Base-by-base conservation (phyloP, 2,329 filamentous ascomycete species). In the Purpureocillium takamizusanense region DNA sequence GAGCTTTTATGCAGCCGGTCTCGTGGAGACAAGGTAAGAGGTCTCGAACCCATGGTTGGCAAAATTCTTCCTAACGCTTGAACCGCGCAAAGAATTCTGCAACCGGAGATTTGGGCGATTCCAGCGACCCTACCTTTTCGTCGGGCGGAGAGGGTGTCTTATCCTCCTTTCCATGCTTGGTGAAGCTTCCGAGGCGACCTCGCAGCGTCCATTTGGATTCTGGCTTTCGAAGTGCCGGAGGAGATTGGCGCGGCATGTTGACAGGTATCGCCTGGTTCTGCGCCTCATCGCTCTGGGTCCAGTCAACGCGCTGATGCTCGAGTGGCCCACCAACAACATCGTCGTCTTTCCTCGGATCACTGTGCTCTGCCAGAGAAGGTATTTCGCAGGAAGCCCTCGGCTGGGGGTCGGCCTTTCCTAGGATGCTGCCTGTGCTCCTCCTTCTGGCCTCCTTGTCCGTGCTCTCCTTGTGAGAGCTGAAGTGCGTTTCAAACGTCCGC, bases 211-310 rank as follows among this genome's bases (percentile, higher is more conserved):
- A 73, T 33, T 66, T 62, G 1, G 72, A 74, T 29, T 72, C 69
- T 30, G 59, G 60, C 47, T 63, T 71, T 33, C 59, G 54, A 36
- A 72, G 50, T 10, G 21, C 10, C 21, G 45, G 61, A 39, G 39
- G 59, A 52, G 4, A 50, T 34, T 39, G 44, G 38, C 27, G 46
- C 23, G 29, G 36, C 35, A 30, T 6, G 28, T 6, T 14, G 11
- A 28, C 13, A 7, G 40, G 34, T 32, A 46, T 43, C 28, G 43
- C 38, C 37, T 32, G 27, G 17, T 29, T 31, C 7, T 34, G 46
- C 45, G 48, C 36, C 53, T 77, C 70, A 44, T 78, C 74, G 47
- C 65, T 70, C 51, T 79, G 74, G 23, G 71, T 70, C 76, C 76
- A 80, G 52, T 79, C 74, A 39, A 70, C 67, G 25, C 66, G 60